These are phyloP conservation scores for Saccharomyces cerevisiae DNA, from an alignment of 805 yeast species.

Conservation along the genomic window DNA sequence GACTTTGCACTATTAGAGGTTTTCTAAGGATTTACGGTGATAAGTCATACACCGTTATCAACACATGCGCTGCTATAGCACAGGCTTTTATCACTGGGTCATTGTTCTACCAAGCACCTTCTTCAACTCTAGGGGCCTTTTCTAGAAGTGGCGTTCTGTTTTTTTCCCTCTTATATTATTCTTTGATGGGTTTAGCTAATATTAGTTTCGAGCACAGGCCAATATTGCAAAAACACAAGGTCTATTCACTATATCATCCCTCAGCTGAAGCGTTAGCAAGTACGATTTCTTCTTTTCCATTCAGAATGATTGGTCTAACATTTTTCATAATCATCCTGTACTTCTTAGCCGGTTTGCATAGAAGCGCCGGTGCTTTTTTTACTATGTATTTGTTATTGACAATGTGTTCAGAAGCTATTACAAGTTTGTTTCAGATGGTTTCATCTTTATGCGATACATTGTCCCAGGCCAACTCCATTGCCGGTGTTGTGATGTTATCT, in stretches of 20 bases:
- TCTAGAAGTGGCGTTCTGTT: conserved; percentile 58
- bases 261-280: conserved; percentile 68
- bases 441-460: conserved; percentile 43
- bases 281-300: conserved; percentile 54
- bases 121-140: conserved; percentile 48
- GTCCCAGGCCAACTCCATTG: conserved; percentile 49
- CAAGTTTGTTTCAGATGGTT: conserved; percentile 42
- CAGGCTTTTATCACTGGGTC: conserved; percentile 59
- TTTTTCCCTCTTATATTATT: conserved; percentile 48
- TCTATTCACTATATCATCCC: conserved; percentile 65
- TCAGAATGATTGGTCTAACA: conserved; percentile 42
- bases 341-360: conserved; percentile 47
- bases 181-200: conserved; percentile 43
- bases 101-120: conserved; percentile 46
- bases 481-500: conserved; percentile 44
- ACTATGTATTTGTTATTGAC: conserved; percentile 36
- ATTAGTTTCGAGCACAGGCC: conserved; percentile 45
- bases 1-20: conserved; percentile 43
- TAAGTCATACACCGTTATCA: conserved; percentile 37
- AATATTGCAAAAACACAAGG: conserved; percentile 62
- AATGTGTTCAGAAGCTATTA: conserved; percentile 21
- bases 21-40: conserved; percentile 52
- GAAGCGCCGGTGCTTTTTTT: conserved; percentile 50
- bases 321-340: conserved; percentile 43
- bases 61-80: conserved; percentile 30